phyloP scores from a whole-genome alignment of 148 eudicot genomes.

The Chenopodium quinoa region DNA sequence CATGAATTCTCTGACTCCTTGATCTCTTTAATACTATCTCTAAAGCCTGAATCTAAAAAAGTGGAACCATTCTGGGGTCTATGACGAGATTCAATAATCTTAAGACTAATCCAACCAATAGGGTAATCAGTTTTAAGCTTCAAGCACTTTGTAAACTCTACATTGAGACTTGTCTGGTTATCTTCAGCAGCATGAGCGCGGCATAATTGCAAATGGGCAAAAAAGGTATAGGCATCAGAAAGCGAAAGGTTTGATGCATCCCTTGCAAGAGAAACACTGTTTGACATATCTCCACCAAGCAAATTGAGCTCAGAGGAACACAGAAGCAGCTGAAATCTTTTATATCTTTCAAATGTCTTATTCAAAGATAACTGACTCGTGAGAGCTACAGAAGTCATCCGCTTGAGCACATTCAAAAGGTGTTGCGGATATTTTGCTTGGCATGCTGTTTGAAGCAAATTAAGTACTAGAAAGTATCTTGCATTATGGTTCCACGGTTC shows the following conservation, averaged over 20 bases:
- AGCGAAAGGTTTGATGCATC: constrained; percentile 58
- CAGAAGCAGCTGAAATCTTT: constrained; percentile 77
- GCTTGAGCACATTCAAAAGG: constrained; percentile 49
- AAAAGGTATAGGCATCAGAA: constrained; percentile 52
- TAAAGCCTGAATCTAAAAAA: constrained; percentile 42
- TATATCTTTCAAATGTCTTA: constrained; percentile 38
- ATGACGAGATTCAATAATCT: constrained; percentile 58
- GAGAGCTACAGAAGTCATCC: constrained; percentile 59
- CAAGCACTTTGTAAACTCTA: constrained; percentile 66
- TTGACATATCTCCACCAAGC: constrained; percentile 49
- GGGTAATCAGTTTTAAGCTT: constrained; percentile 69
- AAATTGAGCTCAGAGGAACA: constrained; percentile 78
- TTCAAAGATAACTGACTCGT: constrained; percentile 32
- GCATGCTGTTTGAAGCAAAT: constrained; percentile 70
- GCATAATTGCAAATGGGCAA: constrained; percentile 80
- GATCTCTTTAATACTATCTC: constrained; percentile 52
- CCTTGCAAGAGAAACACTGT: constrained; percentile 54
- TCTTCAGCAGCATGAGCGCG: constrained; percentile 73
- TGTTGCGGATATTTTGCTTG: constrained; percentile 62
- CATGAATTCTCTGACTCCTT: constrained; percentile 56
- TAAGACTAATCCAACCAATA: constrained; percentile 76
- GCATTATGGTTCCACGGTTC: constrained; percentile 90
- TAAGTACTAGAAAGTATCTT: constrained; percentile 63
- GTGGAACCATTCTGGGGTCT: constrained; percentile 42
- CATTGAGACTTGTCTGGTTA: constrained; percentile 35